Base-by-base conservation (phyloP, 2,329 filamentous ascomycete genomes). In the Tolypocladium album region DNA sequence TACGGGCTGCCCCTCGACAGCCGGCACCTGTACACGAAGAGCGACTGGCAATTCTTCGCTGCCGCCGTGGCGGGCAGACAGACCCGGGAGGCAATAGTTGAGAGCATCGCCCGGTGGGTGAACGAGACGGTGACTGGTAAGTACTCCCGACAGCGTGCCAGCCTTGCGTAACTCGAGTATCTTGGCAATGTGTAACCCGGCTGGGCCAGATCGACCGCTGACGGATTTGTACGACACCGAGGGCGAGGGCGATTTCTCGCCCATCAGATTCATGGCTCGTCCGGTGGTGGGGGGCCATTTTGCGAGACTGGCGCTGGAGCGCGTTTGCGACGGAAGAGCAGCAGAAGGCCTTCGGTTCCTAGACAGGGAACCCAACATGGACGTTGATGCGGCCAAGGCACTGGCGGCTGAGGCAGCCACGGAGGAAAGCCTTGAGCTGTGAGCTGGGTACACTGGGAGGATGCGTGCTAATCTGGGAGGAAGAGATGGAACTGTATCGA, bases 31-130 rank as follows among this genome's bases (percentile, higher is more conserved):
- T 94, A 94, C 72, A 88, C 90, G 40, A 96, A 96, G 75, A 91
- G 88, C 38, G 91, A 96, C 74, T 96, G 91, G 91, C 88, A 94
- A 67, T 92, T 95, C 71, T 92, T 94, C 72, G 89, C 90, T 0
- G 90, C 91, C 55, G 89, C 90, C 1, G 88, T 95, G 6, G 84
- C 89, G 4, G 86, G 85, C 65, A 82, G 83, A 69, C 75, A 80
- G 61, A 88, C 88, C 1, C 82, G 90, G 59, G 79, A 81, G 3
- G 84, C 88, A 70, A 91, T 95, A 57, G 75, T 94, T 42, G 81
- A 90, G 61, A 82, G 84, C 22, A 87, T 94, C 47, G 89, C 89
- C 1, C 77, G 76, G 60, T 96, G 91, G 91, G 79, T 96, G 61
- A 95, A 94, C 68, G 89, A 95, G 74, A 95, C 90, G 0, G 78